phyloP scores from a whole-genome alignment of 2,329 filamentous ascomycete genomes.

The Trichophyton benhamiae region DNA sequence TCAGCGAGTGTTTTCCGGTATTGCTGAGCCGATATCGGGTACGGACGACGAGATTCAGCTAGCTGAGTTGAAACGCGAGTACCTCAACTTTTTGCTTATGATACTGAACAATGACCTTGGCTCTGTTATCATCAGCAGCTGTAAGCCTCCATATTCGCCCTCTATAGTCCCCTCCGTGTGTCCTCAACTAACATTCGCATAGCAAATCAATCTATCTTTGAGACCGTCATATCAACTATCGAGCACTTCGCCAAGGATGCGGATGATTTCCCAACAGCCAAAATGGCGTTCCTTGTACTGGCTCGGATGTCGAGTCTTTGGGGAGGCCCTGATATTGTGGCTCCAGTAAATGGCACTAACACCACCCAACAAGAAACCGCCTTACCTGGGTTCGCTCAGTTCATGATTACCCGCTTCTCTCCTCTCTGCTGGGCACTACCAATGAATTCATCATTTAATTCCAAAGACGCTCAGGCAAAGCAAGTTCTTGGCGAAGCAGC shows the following conservation, averaged over 20 bases:
- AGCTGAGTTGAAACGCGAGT: constrained; percentile 79
- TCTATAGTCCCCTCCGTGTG: background rate
- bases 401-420: constrained; percentile 82
- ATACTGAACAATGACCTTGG: constrained; percentile 85
- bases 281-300: constrained; percentile 72
- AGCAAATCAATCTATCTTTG: constrained; percentile 81
- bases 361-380: constrained; percentile 28
- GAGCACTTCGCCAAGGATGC: constrained; percentile 72
- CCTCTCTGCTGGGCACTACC: constrained; percentile 82
- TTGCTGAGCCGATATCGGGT: constrained; percentile 71
- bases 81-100: constrained; percentile 83
- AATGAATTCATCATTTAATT: constrained; percentile 63
- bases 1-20: constrained; percentile 73
- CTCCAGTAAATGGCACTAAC: constrained; percentile 28
- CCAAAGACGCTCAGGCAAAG: constrained; percentile 76
- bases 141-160: constrained; percentile 27
- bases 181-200: background rate
- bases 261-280: constrained; percentile 51
- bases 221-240: constrained; percentile 73
- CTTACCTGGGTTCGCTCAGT: constrained; percentile 79
- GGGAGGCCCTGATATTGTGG: constrained; percentile 69
- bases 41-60: constrained; percentile 97
- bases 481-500: constrained; percentile 83
- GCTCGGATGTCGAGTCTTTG: constrained; percentile 73
- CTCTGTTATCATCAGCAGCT: constrained; percentile 72